Conservation (phyloP, 2,329 filamentous ascomycete genomes). For the Ascomycota sp. region DNA sequence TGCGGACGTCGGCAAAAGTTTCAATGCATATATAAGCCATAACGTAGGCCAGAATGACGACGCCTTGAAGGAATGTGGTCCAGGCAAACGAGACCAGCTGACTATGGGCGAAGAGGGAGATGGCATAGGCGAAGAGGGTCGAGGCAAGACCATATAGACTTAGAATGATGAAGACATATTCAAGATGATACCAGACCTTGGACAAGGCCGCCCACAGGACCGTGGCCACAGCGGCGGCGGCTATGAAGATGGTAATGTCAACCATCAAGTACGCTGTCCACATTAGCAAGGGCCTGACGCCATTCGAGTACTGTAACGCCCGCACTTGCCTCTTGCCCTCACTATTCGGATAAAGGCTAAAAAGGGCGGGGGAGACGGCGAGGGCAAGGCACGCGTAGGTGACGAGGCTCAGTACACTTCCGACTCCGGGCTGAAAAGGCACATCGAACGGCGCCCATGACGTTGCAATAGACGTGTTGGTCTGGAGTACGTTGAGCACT, state of each 20-base stretch:
- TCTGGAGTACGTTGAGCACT: slow-evolving; percentile 42
- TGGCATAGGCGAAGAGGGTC: slow-evolving; percentile 55
- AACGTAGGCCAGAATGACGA: slow-evolving; percentile 51
- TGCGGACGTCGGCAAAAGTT: slow-evolving; percentile 51
- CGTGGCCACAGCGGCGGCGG: slow-evolving; percentile 41
- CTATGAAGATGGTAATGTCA: slow-evolving; percentile 55
- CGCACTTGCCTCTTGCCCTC: slow-evolving; percentile 64
- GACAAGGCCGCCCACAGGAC: slow-evolving; percentile 48
- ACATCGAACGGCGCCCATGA: slow-evolving; percentile 57
- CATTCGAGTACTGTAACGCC: slow-evolving; percentile 78
- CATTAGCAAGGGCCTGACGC: slow-evolving; percentile 59
- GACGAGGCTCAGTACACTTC: slow-evolving; percentile 57
- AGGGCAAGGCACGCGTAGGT: slow-evolving; percentile 68
- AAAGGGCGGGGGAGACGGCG: slow-evolving; percentile 65
- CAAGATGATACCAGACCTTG: slow-evolving; percentile 53
- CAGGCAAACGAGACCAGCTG: slow-evolving; percentile 75
- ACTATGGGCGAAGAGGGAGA: slow-evolving; percentile 60
- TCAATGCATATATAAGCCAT: slow-evolving; percentile 52
- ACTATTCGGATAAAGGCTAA: slow-evolving; percentile 71
- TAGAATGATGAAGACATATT: slow-evolving; percentile 66
- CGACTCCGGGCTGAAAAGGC: slow-evolving; percentile 47
- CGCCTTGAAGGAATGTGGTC: slow-evolving; percentile 54
- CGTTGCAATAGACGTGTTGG: slow-evolving; percentile 48
- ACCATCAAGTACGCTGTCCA: slow-evolving; percentile 72
- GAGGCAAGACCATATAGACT: slow-evolving; percentile 64